Conservation (phyloP, 129 eudicot species). For the Tagetes erecta region DNA sequence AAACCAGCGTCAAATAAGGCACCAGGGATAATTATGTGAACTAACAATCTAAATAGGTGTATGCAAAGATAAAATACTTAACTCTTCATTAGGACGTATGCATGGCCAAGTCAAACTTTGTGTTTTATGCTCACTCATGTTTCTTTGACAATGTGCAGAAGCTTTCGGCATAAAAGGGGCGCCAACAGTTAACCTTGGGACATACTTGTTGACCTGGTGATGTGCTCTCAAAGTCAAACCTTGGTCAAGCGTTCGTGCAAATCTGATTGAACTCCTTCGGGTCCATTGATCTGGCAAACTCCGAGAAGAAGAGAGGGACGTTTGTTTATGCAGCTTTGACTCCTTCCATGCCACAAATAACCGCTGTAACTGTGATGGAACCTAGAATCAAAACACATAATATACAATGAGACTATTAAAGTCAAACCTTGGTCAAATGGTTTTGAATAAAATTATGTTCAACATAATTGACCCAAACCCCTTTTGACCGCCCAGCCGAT, state of each 20-base stretch:
- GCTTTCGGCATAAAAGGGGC: slow-evolving; percentile 38
- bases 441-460: too few species aligned
- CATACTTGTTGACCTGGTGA: slow-evolving; percentile 28
- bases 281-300: slow-evolving; percentile 15
- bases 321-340: slow-evolving; percentile 21
- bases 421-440: slow-evolving; percentile 17
- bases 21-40: slow-evolving; percentile 22
- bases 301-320: slow-evolving; percentile 17
- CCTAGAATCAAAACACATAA: slow-evolving; percentile 37
- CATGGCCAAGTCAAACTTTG: slow-evolving; percentile 36
- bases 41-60: slow-evolving; percentile 34
- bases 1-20: slow-evolving; percentile 36
- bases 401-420: not conserved
- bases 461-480: not conserved
- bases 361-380: slow-evolving; percentile 50
- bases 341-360: slow-evolving; percentile 51
- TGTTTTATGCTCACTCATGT: slow-evolving; percentile 22
- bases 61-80: slow-evolving; percentile 58
- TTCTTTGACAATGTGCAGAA: slow-evolving; percentile 16
- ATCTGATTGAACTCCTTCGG: slow-evolving; percentile 27
- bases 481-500: not conserved
- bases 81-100: slow-evolving; percentile 33
- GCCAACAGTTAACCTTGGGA: slow-evolving; percentile 27
- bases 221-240: slow-evolving; percentile 42
- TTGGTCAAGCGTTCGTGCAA: slow-evolving; percentile 29